phyloP scores from a whole-genome alignment of 1,284 basidiomycete genomes.

The Ceratobasidium papillatum region DNA sequence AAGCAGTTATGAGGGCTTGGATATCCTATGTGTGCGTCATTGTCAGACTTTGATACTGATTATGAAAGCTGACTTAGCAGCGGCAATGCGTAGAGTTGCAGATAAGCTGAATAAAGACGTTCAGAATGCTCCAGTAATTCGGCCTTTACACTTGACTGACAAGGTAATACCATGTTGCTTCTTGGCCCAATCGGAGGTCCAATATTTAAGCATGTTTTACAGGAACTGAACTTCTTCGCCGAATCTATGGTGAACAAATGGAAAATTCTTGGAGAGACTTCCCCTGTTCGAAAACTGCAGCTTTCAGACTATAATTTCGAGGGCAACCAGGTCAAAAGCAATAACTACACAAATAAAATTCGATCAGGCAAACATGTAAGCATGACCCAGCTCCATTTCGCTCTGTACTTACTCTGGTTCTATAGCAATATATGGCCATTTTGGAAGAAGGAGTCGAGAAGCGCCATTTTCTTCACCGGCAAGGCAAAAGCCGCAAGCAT shows the following conservation, averaged over 20 bases:
- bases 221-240: conserved; percentile 21
- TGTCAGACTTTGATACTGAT: not conserved
- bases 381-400: not conserved
- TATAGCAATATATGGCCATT: conserved; percentile 7
- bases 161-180: not conserved
- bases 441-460: conserved; percentile 3
- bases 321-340: conserved; percentile 1
- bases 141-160: not conserved
- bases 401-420: not conserved
- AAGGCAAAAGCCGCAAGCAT: not conserved
- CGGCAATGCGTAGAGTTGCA: conserved; percentile 3
- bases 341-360: conserved; percentile 2
- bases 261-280: conserved; percentile 2
- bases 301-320: not conserved
- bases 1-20: conserved; percentile 25
- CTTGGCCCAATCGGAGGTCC: not conserved
- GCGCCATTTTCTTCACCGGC: not conserved
- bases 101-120: conserved; percentile 5
- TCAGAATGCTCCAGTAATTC: not conserved
- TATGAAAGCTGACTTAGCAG: not conserved
- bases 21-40: conserved; percentile 3
- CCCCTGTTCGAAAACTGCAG: not conserved
- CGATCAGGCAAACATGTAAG: conserved; percentile 7
- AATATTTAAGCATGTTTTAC: not conserved
- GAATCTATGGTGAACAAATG: conserved; percentile 21